phyloP scores from a whole-genome alignment of 2,329 filamentous ascomycete genomes.

The Phialophora expanda region DNA sequence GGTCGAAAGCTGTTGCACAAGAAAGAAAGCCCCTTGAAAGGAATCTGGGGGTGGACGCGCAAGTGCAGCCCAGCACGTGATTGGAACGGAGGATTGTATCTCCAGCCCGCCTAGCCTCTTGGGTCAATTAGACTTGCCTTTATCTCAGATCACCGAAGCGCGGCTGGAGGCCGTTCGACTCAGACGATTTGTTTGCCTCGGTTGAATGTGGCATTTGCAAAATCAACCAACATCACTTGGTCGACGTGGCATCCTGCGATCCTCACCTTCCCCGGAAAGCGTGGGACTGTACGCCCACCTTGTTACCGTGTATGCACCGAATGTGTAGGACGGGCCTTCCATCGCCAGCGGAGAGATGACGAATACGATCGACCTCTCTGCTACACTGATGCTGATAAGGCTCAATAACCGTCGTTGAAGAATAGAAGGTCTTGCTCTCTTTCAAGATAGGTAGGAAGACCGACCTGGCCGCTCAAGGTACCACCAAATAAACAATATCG shows the following conservation, averaged over 20 bases:
- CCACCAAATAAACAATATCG: neutral
- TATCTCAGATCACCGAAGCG: neutral
- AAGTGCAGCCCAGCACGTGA: neutral
- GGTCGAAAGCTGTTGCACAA: constrained; percentile 11
- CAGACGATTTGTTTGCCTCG: neutral
- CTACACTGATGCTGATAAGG: constrained; percentile 9
- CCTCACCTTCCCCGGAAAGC: neutral
- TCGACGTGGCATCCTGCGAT: neutral
- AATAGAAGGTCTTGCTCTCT: neutral
- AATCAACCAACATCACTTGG: neutral
- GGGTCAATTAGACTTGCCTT: neutral
- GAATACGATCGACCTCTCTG: constrained; percentile 5
- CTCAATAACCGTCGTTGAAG: neutral
- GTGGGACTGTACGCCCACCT: neutral
- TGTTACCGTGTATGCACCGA: neutral
- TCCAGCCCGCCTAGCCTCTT: constrained; percentile 1
- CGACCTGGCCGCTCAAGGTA: neutral
- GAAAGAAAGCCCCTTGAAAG: constrained; percentile 18
- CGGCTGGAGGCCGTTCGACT: neutral
- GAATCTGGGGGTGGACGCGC: constrained; percentile 16
- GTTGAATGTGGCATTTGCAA: neutral
- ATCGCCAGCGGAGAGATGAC: constrained; percentile 18
- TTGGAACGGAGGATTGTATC: constrained; percentile 1
- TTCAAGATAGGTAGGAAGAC: neutral
- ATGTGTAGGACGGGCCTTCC: constrained; percentile 7